Evolutionary conservation across 208 protist genomes (phyloP).

Genomic region (Trichomonas tenax): DNA sequence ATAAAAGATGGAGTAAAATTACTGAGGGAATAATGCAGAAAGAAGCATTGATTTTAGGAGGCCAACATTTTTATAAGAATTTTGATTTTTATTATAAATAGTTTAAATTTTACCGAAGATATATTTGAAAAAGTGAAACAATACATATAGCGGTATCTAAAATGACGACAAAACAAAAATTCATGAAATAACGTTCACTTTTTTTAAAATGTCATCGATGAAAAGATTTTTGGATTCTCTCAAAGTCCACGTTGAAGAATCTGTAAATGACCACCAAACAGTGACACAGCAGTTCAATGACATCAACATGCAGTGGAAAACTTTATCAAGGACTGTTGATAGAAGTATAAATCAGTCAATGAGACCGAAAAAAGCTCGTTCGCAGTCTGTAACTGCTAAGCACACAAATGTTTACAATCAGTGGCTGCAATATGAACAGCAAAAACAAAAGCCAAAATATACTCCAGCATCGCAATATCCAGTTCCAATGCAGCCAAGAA

Average conservation of each 20-base stretch:
- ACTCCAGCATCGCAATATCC: neutral
- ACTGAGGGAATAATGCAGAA: too few relatives aligned
- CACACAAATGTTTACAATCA: neutral
- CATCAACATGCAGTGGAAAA: neutral
- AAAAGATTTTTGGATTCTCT: neutral
- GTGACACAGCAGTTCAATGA: neutral
- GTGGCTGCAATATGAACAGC: neutral
- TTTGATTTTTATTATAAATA: too few relatives aligned
- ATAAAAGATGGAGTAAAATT: too few relatives aligned
- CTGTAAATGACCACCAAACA: neutral
- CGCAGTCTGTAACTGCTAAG: neutral
- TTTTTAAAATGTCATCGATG: neutral
- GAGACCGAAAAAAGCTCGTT: neutral
- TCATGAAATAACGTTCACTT: too few relatives aligned
- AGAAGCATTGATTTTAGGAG: too few relatives aligned
- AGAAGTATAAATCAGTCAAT: neutral
- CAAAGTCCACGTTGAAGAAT: neutral
- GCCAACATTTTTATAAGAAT: too few relatives aligned
- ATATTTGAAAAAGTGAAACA: too few relatives aligned
- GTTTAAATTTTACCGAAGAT: too few relatives aligned
- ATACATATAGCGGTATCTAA: too few relatives aligned
- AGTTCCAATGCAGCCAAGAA: neutral
- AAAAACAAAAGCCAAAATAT: neutral
- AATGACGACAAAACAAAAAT: too few relatives aligned
- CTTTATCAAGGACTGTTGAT: neutral